Conservation (phyloP, 768 basidiomycete species). For the Lactarius indigo region DNA sequence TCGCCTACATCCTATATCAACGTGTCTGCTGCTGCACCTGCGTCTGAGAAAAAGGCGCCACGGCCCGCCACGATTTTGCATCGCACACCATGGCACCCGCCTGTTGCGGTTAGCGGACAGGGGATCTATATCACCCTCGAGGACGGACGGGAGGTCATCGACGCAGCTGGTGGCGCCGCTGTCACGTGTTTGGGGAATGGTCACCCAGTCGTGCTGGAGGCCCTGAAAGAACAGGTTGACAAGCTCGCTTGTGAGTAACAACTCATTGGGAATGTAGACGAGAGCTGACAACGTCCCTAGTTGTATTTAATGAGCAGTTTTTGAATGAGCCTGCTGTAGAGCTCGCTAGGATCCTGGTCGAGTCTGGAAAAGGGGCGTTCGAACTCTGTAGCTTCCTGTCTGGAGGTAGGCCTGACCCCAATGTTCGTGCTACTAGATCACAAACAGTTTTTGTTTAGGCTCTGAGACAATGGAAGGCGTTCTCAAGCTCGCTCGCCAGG, state of each 20-base stretch:
- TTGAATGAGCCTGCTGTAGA: constrained; percentile 80
- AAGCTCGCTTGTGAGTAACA: constrained; percentile 62
- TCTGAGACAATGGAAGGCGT: constrained; percentile 88
- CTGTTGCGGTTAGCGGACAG: constrained; percentile 59
- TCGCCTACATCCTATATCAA: background rate
- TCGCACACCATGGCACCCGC: constrained; percentile 70
- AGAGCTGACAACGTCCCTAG: constrained; percentile 37
- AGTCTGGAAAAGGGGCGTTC: constrained; percentile 71
- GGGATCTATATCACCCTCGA: constrained; percentile 72
- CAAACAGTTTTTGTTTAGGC: constrained; percentile 40
- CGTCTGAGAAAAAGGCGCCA: background rate
- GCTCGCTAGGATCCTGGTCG: constrained; percentile 62
- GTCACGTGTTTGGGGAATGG: constrained; percentile 75
- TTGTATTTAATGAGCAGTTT: constrained; percentile 85
- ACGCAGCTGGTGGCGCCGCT: constrained; percentile 84
- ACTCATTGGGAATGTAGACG: background rate
- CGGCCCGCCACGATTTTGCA: constrained; percentile 31
- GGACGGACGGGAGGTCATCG: constrained; percentile 65
- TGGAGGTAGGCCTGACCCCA: constrained; percentile 50
- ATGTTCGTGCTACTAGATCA: background rate
- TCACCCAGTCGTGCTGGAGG: constrained; percentile 67
- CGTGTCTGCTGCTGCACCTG: background rate
- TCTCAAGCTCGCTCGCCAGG: constrained; percentile 80
- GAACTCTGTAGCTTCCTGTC: constrained; percentile 66
- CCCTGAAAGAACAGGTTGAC: constrained; percentile 78